These are phyloP conservation scores for Trametes versicolor DNA, from an alignment of 1,284 basidiomycete species.

Conservation along the genomic window DNA sequence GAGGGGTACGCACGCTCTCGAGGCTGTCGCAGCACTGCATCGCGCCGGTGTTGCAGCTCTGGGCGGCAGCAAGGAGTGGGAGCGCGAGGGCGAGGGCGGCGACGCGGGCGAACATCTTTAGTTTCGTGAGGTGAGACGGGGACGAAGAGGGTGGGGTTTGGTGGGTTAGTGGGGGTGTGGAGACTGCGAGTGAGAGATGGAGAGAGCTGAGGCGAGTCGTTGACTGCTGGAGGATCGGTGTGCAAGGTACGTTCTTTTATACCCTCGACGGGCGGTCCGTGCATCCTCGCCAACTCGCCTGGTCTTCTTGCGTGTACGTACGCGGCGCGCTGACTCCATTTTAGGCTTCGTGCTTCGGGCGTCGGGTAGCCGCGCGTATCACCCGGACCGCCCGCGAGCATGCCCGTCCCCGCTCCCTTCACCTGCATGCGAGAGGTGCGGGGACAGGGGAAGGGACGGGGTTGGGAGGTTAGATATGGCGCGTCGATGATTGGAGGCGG, in stretches of 20 bases:
- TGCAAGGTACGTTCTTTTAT: slow-evolving; percentile 3
- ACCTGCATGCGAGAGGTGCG: too few relatives aligned
- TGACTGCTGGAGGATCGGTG: slow-evolving; percentile 8
- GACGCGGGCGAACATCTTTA: slow-evolving; percentile 24
- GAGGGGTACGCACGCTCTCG: too few relatives aligned
- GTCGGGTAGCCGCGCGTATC: neutral
- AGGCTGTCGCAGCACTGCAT: too few relatives aligned
- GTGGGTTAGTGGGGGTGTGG: neutral
- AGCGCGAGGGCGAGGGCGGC: slow-evolving; percentile 27
- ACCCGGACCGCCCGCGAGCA: too few relatives aligned
- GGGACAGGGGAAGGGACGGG: too few relatives aligned
- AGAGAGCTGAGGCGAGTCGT: slow-evolving; percentile 12
- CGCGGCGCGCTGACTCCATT: neutral
- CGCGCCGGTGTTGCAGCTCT: slow-evolving; percentile 16
- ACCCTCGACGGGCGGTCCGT: neutral
- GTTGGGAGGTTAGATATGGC: too few relatives aligned
- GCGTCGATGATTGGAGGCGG: slow-evolving; percentile 1
- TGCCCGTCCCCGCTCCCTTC: neutral
- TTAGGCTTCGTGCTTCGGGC: neutral
- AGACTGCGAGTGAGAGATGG: slow-evolving; percentile 1
- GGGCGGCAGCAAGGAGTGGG: slow-evolving; percentile 24
- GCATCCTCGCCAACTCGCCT: too few relatives aligned
- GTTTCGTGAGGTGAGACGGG: neutral
- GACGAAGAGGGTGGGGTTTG: neutral
- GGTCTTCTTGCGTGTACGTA: neutral